These are phyloP conservation scores for Leccinum subgranulosum DNA, from an alignment of 768 basidiomycete genomes.

Conservation along the genomic window DNA sequence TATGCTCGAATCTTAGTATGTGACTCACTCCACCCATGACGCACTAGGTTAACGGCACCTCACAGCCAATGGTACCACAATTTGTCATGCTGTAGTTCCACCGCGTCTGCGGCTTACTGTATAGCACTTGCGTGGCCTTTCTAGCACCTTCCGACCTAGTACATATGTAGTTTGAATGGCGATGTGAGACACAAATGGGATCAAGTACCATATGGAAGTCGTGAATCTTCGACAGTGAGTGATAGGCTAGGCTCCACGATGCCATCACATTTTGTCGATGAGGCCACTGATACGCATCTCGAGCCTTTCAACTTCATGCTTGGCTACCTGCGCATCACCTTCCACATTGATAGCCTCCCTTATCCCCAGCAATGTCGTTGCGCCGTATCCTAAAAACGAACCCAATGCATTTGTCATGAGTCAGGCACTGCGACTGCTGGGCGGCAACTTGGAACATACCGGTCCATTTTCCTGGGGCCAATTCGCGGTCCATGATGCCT, in stretches of 20 bases:
- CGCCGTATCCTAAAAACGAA: neutral
- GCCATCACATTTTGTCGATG: neutral
- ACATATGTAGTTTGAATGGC: too few species aligned
- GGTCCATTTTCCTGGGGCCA: neutral
- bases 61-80: neutral
- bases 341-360: conserved; percentile 13
- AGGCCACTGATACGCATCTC: neutral
- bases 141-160: neutral
- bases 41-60: neutral
- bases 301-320: neutral
- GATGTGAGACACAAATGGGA: too few species aligned
- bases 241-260: too few species aligned
- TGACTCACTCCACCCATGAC: too few species aligned
- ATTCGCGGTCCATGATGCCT: neutral
- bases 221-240: too few species aligned
- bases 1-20: neutral
- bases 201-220: too few species aligned
- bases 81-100: neutral
- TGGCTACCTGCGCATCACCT: neutral
- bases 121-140: neutral
- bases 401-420: neutral
- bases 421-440: neutral
- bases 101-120: neutral
- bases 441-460: neutral
- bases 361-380: neutral